phyloP scores from a whole-genome alignment of 169 alveolate genomes.

The Neospora caninum region DNA sequence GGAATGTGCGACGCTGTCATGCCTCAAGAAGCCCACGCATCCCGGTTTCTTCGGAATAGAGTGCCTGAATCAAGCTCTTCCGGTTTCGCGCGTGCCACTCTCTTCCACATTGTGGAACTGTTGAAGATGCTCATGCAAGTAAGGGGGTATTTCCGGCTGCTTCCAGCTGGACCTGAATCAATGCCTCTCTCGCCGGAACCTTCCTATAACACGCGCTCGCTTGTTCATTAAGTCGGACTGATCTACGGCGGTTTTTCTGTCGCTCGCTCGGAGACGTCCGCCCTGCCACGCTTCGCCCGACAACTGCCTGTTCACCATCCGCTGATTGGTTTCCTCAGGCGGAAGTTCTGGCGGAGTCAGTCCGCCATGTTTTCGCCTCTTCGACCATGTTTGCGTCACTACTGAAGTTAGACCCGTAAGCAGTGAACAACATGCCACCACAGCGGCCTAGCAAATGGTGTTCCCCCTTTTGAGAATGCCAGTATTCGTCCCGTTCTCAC shows the following conservation, averaged over 20 bases:
- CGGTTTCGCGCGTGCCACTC: background rate
- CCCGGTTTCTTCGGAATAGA: background rate
- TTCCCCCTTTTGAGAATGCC: too few species aligned
- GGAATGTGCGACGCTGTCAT: slow-evolving; percentile 12
- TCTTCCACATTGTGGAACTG: background rate
- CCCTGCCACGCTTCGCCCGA: too few species aligned
- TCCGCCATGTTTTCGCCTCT: background rate
- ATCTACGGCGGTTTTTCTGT: too few species aligned
- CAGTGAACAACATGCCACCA: background rate
- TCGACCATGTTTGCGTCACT: slow-evolving; percentile 6
- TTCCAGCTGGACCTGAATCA: too few species aligned
- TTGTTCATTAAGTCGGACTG: too few species aligned
- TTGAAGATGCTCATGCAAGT: slow-evolving; percentile 18
- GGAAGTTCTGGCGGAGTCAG: background rate
- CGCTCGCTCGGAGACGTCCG: background rate
- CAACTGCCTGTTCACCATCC: too few species aligned
- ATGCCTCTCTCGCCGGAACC: too few species aligned
- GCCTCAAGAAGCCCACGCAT: background rate
- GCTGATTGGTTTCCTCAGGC: background rate
- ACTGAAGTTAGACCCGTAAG: slow-evolving; percentile 6
- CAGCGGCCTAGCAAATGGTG: too few species aligned
- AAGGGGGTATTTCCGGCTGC: background rate
- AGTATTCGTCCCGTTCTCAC: too few species aligned
- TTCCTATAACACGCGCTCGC: too few species aligned
- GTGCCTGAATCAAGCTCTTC: background rate